phyloP scores from a whole-genome alignment of 164 flowering plant genomes.

The Platanus orientalis region DNA sequence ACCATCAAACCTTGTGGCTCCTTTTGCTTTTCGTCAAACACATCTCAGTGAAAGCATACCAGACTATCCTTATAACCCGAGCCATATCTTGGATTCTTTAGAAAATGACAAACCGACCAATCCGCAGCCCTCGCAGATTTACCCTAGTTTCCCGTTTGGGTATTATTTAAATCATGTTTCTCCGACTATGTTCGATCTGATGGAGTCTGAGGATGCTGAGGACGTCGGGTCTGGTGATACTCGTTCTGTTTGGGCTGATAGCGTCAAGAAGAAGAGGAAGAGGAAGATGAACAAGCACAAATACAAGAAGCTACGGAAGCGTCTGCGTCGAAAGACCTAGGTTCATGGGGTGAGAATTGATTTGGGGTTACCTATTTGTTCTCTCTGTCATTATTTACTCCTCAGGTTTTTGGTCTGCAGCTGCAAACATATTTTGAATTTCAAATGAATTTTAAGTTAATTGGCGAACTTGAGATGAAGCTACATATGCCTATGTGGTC shows the following conservation, averaged over 20 bases:
- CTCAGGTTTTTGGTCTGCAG: no score
- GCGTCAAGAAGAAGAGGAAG: slow-evolving; percentile 58
- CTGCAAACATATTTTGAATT: no score
- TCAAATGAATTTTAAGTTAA: no score
- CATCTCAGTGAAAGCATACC: slow-evolving; percentile 9
- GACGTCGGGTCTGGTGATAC: slow-evolving; percentile 12
- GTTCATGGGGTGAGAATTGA: slow-evolving; percentile 11
- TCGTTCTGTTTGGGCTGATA: slow-evolving; percentile 34
- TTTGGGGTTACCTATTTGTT: no score
- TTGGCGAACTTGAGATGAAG: no score
- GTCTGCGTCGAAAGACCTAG: slow-evolving; percentile 18
- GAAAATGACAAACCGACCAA: neutral
- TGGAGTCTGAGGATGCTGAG: slow-evolving; percentile 3
- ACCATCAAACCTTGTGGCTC: neutral
- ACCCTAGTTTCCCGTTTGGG: slow-evolving; percentile 38
- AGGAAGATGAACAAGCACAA: slow-evolving; percentile 62
- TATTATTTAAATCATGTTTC: slow-evolving; percentile 23
- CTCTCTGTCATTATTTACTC: no score
- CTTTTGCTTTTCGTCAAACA: slow-evolving; percentile 5
- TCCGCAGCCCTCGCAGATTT: slow-evolving; percentile 11
- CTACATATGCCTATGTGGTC: no score
- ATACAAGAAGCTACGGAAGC: slow-evolving; percentile 43
- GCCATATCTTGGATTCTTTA: slow-evolving; percentile 9
- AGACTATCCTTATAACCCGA: slow-evolving; percentile 1
- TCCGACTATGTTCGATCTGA: slow-evolving; percentile 14